These are phyloP conservation scores for Yamadazyma trypodendri DNA, from an alignment of 1,139 yeast species.

Conservation along the genomic window DNA sequence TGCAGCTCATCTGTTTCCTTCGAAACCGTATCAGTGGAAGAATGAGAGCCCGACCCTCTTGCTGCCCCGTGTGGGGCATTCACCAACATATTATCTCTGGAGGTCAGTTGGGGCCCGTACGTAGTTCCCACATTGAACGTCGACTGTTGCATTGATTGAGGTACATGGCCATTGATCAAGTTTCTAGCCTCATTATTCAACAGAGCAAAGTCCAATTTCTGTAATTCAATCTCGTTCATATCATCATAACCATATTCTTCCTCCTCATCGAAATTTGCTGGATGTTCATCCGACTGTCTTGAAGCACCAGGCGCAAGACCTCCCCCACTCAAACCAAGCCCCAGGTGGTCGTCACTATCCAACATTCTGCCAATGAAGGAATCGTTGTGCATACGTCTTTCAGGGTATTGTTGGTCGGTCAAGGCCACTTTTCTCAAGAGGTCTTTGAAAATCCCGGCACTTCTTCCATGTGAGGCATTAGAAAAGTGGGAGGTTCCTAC, in stretches of 20 bases:
- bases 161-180: slow-evolving; percentile 38
- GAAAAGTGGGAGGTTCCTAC: slow-evolving; percentile 10
- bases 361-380: slow-evolving; percentile 42
- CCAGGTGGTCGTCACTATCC: slow-evolving; percentile 21
- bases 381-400: slow-evolving; percentile 26
- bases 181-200: slow-evolving; percentile 43
- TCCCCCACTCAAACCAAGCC: slow-evolving; percentile 37
- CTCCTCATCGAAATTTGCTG: slow-evolving; percentile 21
- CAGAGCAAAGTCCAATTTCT: slow-evolving; percentile 31
- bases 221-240: slow-evolving; percentile 31
- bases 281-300: slow-evolving; percentile 17
- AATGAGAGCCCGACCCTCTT: slow-evolving; percentile 3
- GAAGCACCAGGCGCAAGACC: slow-evolving; percentile 46
- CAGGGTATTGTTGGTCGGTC: slow-evolving; percentile 30
- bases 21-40: slow-evolving; percentile 4
- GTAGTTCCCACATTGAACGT: slow-evolving; percentile 4
- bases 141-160: slow-evolving; percentile 20
- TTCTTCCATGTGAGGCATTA: slow-evolving; percentile 9
- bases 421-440: slow-evolving; percentile 38
- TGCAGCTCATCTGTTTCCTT: slow-evolving; percentile 2
- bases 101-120: slow-evolving; percentile 10
- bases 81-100: slow-evolving; percentile 14
- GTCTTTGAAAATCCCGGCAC: slow-evolving; percentile 25
- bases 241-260: slow-evolving; percentile 21
- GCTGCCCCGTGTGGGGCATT: background rate